These are phyloP conservation scores for Clonostachys rhizophaga DNA, from an alignment of 2,329 filamentous ascomycete genomes.

Conservation along the genomic window DNA sequence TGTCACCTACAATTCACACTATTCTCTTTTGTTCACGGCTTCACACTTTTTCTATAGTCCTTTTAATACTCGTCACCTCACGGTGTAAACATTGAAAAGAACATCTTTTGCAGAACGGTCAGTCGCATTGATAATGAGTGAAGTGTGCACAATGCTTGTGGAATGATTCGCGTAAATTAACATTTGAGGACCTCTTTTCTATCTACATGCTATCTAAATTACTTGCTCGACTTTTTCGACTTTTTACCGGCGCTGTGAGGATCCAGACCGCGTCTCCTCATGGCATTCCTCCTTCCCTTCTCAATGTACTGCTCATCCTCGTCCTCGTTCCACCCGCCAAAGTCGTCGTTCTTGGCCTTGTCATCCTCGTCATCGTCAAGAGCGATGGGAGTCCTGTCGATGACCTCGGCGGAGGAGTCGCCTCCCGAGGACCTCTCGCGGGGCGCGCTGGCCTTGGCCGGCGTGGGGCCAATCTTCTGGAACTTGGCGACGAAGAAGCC, in stretches of 20 bases:
- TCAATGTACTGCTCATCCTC: constrained; percentile 69
- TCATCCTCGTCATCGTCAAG: constrained; percentile 27
- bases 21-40: no score
- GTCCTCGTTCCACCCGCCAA: constrained; percentile 71
- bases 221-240: constrained; percentile 7
- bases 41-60: no score
- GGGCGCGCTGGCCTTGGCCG: constrained; percentile 35
- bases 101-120: no score
- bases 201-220: background rate
- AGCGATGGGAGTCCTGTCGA: constrained; percentile 67
- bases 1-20: no score
- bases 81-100: no score
- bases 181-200: background rate
- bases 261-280: constrained; percentile 71
- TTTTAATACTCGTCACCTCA: no score
- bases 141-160: no score
- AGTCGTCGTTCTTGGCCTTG: constrained; percentile 42
- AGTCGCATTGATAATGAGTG: no score
- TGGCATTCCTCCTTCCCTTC: constrained; percentile 66
- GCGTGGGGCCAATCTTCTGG: constrained; percentile 82
- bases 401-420: constrained; percentile 34
- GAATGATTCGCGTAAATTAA: background rate
- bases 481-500: constrained; percentile 98
- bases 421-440: constrained; percentile 8
- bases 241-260: constrained; percentile 48